Evolutionary conservation across 805 yeast species (phyloP).

Genomic region (Vanderwaltozyma yarrowii): DNA sequence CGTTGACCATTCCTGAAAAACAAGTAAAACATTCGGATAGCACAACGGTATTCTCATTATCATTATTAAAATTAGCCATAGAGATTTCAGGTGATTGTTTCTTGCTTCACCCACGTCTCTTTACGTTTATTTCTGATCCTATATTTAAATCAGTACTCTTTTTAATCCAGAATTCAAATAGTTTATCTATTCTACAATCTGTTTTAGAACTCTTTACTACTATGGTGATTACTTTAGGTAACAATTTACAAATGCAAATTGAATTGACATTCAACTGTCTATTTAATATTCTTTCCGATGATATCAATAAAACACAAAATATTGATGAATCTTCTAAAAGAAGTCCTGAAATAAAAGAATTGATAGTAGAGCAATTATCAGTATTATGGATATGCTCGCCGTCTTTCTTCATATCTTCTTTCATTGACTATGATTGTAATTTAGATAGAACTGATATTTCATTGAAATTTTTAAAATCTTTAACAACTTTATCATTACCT

Average conservation of each 20-base stretch:
- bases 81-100: slow-evolving; percentile 66
- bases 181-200: slow-evolving; percentile 56
- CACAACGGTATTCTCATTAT: slow-evolving; percentile 68
- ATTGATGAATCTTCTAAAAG: slow-evolving; percentile 4
- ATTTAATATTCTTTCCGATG: slow-evolving; percentile 38
- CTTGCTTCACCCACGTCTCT: slow-evolving; percentile 47
- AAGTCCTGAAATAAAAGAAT: slow-evolving; percentile 43
- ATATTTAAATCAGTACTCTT: slow-evolving; percentile 74
- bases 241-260: slow-evolving; percentile 61
- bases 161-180: slow-evolving; percentile 58
- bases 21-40: slow-evolving; percentile 76
- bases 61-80: slow-evolving; percentile 61
- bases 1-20: slow-evolving; percentile 70
- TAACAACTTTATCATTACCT: slow-evolving; percentile 73
- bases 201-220: slow-evolving; percentile 67
- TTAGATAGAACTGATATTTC: slow-evolving; percentile 76
- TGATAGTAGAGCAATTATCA: slow-evolving; percentile 75
- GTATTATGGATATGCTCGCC: slow-evolving; percentile 77
- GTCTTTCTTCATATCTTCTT: slow-evolving; percentile 61
- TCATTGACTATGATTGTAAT: slow-evolving; percentile 83
- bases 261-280: slow-evolving; percentile 59
- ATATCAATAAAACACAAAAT: slow-evolving; percentile 5
- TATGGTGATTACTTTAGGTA: slow-evolving; percentile 54
- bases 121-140: slow-evolving; percentile 62
- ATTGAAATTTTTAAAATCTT: slow-evolving; percentile 51